These are phyloP conservation scores for Cercis canadensis DNA, from an alignment of 306 rosid genomes.

Conservation along the genomic window DNA sequence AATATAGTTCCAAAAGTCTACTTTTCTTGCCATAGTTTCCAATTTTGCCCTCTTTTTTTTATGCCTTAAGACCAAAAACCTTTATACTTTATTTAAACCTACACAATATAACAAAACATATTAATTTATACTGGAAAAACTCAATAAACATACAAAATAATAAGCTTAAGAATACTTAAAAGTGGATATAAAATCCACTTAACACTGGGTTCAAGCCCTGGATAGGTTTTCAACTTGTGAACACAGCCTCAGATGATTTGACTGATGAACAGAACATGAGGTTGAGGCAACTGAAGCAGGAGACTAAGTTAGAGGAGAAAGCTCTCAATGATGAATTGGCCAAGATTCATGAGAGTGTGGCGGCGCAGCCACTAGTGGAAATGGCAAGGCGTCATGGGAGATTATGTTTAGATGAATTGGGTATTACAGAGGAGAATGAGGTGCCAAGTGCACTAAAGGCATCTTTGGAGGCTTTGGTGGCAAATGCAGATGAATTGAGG, in stretches of 20 bases:
- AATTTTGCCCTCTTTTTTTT: no score
- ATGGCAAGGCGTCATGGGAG: conserved; percentile 37
- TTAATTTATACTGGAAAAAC: no score
- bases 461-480: conserved; percentile 50
- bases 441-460: conserved; percentile 37
- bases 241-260: conserved; percentile 50
- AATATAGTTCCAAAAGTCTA: no score
- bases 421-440: neutral
- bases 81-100: no score
- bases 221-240: conserved; percentile 46
- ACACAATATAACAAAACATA: no score
- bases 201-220: conserved; percentile 79
- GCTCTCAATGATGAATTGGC: conserved; percentile 66
- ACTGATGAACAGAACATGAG: conserved; percentile 49
- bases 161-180: no score
- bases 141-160: no score
- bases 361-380: conserved; percentile 60
- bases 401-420: conserved; percentile 18
- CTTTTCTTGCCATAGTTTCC: no score
- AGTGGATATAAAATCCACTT: no score
- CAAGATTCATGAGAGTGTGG: conserved; percentile 73
- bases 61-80: no score
- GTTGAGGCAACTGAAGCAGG: conserved; percentile 41
- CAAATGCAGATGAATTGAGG: conserved; percentile 65
- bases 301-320: conserved; percentile 60